Base-by-base conservation (phyloP, 192 early-diverging fungal species). In the Blastocladiella britannica region DNA sequence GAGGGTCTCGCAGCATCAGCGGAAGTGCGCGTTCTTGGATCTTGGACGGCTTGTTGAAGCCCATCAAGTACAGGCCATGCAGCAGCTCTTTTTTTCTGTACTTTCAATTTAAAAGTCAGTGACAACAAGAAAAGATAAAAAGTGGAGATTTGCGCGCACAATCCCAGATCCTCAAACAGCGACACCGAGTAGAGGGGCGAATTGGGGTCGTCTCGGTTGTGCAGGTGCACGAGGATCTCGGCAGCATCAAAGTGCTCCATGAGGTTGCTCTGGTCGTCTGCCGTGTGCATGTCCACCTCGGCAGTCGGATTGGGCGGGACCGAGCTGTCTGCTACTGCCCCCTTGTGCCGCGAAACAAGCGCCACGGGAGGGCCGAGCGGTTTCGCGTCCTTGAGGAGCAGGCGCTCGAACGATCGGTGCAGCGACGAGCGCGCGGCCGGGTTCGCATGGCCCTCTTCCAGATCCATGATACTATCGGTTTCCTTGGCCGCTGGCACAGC, bases 21-120 rank as follows among this genome's bases (percentile, higher is more conserved):
- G 93, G 93, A 6, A 97, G 69, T 7, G 93, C 93, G 53, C 81
- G 78, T 65, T 90, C 93, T 71, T 97, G 93, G 66, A 97, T 97
- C 65, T 92, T 93, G 20, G 89, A 92, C 1, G 93, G 93, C 60
- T 82, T 81, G 53, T 84, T 76, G 64, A 91, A 97, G 52, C 83
- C 83, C 89, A 92, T 91, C 58, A 72, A 81, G 75, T 94, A 97
- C 26, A 97, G 54, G 53, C 91, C 91, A 65, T 92, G 88, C 53
- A 94, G 73, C 51, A 97, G 67, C 28, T 94, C 81, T 29, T 69
- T 72, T 56, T 75, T 53, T 67, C 2, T 15, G 9, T 22, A 59
- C 8, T 6, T 18, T 26, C 51, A n/a, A n/a, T n/a, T n/a, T n/a
- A n/a, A n/a, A n/a, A n/a, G n/a, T n/a, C n/a, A n/a, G n/a, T n/a